Conservation (phyloP, 208 protist genomes). For the Vickermania spadyakhi region DNA sequence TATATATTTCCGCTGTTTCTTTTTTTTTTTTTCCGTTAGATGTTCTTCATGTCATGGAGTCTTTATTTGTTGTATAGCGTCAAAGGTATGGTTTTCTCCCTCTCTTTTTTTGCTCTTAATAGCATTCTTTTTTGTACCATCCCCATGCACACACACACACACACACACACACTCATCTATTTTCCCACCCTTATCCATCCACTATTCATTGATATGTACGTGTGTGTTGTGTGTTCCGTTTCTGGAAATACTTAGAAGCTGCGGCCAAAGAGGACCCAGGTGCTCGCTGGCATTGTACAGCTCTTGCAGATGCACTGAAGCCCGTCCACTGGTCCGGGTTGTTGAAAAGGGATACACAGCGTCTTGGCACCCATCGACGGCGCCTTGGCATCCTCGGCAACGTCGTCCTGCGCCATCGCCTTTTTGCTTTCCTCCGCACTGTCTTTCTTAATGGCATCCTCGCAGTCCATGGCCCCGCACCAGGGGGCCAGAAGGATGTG, state of each 20-base stretch:
- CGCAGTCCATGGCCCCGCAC: slow-evolving; percentile 87
- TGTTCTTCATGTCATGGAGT: too few relatives aligned
- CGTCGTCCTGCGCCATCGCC: slow-evolving; percentile 35
- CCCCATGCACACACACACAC: too few relatives aligned
- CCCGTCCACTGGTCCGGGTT: slow-evolving; percentile 68
- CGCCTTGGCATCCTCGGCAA: slow-evolving; percentile 68
- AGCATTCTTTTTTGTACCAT: too few relatives aligned
- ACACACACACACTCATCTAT: too few relatives aligned
- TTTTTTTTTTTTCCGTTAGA: too few relatives aligned
- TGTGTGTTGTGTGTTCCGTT: slow-evolving; percentile 3
- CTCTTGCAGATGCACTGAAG: slow-evolving; percentile 85
- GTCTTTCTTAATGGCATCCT: slow-evolving; percentile 93
- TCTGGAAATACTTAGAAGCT: slow-evolving; percentile 51
- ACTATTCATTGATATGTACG: background rate
- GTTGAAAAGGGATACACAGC: slow-evolving; percentile 94
- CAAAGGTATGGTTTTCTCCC: too few relatives aligned
- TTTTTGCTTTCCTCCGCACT: slow-evolving; percentile 84
- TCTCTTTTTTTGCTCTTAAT: too few relatives aligned
- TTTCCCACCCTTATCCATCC: too few relatives aligned
- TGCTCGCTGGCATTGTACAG: slow-evolving; percentile 53
- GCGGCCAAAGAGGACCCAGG: slow-evolving; percentile 81
- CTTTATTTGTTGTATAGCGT: too few relatives aligned
- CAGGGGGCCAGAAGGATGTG: slow-evolving; percentile 88
- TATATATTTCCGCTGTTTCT: too few relatives aligned
- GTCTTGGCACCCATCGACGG: slow-evolving; percentile 95